Base-by-base conservation (phyloP, 768 basidiomycete genomes). In the Calocera viscosa region DNA sequence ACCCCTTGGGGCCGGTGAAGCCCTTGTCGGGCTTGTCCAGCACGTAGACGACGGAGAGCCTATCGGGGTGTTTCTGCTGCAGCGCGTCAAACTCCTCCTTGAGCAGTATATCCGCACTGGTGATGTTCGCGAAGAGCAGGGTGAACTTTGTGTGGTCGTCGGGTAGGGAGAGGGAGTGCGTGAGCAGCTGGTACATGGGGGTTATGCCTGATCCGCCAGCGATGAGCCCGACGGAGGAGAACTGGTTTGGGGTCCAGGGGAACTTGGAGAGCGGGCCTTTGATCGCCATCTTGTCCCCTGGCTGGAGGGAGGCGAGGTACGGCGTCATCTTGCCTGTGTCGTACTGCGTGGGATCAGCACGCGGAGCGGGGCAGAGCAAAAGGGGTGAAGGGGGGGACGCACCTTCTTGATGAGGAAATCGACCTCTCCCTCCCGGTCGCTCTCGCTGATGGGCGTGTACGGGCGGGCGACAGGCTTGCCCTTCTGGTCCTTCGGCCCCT, bases 91-190 rank as follows among this genome's bases (percentile, higher is more conserved):
- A 81, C 71, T 88, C 86, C 73, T 89, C 83, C 65, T 87, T 85
- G 69, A 95, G 83, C 65, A 94, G 85, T 69, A 99, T 96, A 74
- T 99, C 96, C 65, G 83, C 80, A 74, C 93, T 91, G 16, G 91
- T 84, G 40, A 93, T 82, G 76, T 98, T 98, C 40, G 90, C 87
- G 77, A 90, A 98, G 72, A 99, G 78, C 66, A 98, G 81, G 60
- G 87, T 95, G 81, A 91, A 96, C 72, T 93, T 93, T 68, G 96
- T 97, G 80, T 87, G 91, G 84, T 98, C 96, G 72, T 91, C 86
- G 0, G 85, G 76, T 63, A 79, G 67, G 64, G 69, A 71, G 67
- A 87, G 83, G 10, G 91, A 88, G 74, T 93, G 85, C 49, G 80
- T 80, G 49, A 94, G 73, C 72, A 96, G 78, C 35, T 92, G 91